Evolutionary conservation across 225 moss, liverwort and hornwort species (phyloP).

Genomic region (Sphagnum tenellum): DNA sequence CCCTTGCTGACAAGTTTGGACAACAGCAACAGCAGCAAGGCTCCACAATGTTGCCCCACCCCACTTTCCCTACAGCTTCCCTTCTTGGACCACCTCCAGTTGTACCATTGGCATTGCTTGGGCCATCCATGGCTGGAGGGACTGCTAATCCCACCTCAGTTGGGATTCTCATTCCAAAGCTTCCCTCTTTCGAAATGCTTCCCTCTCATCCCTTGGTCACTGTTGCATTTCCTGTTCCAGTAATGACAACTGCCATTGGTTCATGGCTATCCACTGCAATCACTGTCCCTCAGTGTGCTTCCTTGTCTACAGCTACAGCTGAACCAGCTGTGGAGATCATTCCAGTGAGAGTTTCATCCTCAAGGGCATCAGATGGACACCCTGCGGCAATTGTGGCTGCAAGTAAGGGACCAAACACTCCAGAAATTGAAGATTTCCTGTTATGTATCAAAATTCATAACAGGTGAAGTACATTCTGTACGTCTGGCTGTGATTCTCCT

Average conservation of each 20-base stretch:
- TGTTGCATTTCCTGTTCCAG: constrained; percentile 8
- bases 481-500: no score
- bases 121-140: constrained; percentile 9
- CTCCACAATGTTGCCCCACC: constrained; percentile 13
- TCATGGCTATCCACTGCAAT: constrained; percentile 14
- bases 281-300: constrained; percentile 4
- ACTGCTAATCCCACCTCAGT: constrained; percentile 5
- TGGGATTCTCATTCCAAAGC: constrained; percentile 5
- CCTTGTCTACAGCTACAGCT: neutral
- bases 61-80: constrained; percentile 13
- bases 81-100: constrained; percentile 4
- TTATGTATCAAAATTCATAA: no score
- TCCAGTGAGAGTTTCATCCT: constrained; percentile 2
- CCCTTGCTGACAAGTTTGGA: constrained; percentile 29
- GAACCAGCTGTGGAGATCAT: constrained; percentile 5
- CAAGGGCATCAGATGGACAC: constrained; percentile 4
- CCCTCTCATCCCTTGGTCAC: constrained; percentile 7
- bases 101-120: constrained; percentile 4
- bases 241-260: constrained; percentile 11
- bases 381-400: constrained; percentile 1
- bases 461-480: no score
- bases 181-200: constrained; percentile 4
- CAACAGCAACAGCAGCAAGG: constrained; percentile 17
- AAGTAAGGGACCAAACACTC: constrained; percentile 2
- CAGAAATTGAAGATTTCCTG: no score